A percentile compares a stretch with the other conserved stretches of the same genome.
These are phyloP conservation scores for Piedraia hortae DNA, from an alignment of 2,329 filamentous ascomycete genomes.

Conservation along the genomic window DNA sequence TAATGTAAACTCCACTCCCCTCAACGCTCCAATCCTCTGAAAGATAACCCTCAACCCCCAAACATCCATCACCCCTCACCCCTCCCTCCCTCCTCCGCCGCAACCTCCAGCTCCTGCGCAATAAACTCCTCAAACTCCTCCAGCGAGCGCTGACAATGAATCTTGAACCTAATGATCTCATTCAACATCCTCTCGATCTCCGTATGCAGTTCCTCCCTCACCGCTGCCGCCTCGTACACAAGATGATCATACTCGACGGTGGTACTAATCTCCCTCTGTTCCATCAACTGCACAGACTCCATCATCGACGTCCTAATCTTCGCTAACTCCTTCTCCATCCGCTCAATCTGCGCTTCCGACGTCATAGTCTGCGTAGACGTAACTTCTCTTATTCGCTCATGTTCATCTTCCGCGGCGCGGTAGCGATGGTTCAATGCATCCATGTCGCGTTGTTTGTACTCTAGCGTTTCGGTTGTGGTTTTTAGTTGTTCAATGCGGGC, in stretches of 20 bases:
- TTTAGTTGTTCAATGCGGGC: slow-evolving; percentile 84
- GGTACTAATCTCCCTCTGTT: slow-evolving; percentile 86
- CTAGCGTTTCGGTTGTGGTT: slow-evolving; percentile 85
- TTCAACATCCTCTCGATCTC: slow-evolving; percentile 90
- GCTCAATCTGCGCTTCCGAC: slow-evolving; percentile 83
- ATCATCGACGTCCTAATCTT: slow-evolving; percentile 65
- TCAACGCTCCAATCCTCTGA: too few species aligned
- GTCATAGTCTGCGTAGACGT: slow-evolving; percentile 68
- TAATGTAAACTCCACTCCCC: too few species aligned
- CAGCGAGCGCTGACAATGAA: slow-evolving; percentile 74
- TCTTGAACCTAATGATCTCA: slow-evolving; percentile 95
- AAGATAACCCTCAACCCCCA: too few species aligned
- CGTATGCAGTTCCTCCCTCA: slow-evolving; percentile 93
- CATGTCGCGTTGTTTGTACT: slow-evolving; percentile 80
- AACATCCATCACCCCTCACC: too few species aligned
- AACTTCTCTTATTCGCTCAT: slow-evolving; percentile 64
- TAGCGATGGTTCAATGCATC: slow-evolving; percentile 75
- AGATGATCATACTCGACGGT: slow-evolving; percentile 95
- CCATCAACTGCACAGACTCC: slow-evolving; percentile 72
- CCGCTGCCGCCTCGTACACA: slow-evolving; percentile 50
- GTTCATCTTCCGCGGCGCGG: slow-evolving; percentile 69
- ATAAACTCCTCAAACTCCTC: slow-evolving; percentile 91
- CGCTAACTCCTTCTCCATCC: slow-evolving; percentile 94
- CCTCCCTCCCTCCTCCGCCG: slow-evolving; percentile 22
- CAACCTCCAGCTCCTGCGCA: slow-evolving; percentile 59